These are phyloP conservation scores for Paxillus involutus DNA, from an alignment of 768 basidiomycete species.

Conservation along the genomic window DNA sequence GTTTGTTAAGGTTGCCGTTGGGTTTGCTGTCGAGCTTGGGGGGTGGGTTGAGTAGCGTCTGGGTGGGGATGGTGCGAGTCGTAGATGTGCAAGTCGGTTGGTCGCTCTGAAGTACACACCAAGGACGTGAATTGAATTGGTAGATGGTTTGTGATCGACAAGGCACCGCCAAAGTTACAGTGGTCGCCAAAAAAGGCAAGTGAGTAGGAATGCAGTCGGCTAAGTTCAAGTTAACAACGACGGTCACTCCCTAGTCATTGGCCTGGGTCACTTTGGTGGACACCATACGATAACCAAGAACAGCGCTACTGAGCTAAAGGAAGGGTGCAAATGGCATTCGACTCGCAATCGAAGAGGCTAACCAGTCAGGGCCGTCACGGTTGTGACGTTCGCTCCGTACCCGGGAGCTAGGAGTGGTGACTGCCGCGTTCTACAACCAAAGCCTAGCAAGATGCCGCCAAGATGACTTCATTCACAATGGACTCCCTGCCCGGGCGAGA, in stretches of 20 bases:
- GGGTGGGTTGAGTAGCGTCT: conserved; percentile 16
- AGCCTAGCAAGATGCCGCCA: conserved; percentile 46
- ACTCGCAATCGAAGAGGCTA: neutral
- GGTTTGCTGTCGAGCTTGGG: conserved; percentile 53
- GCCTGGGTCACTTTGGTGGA: too few species aligned
- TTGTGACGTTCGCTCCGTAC: neutral
- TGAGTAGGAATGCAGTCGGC: neutral
- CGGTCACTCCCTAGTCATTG: too few species aligned
- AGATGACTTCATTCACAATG: conserved; percentile 45
- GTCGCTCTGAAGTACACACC: too few species aligned
- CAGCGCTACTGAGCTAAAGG: neutral
- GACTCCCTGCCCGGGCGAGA: conserved; percentile 49
- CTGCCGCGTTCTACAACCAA: conserved; percentile 43
- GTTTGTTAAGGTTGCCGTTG: conserved; percentile 60
- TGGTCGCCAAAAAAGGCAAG: neutral
- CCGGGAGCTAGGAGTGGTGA: too few species aligned
- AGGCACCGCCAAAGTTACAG: too few species aligned
- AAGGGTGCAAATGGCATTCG: neutral
- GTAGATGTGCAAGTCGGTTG: too few species aligned
- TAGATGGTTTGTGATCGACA: too few species aligned
- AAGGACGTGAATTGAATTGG: too few species aligned
- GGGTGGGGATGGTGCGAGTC: neutral
- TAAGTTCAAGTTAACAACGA: too few species aligned
- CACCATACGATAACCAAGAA: neutral
- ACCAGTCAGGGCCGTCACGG: neutral